Base-by-base conservation (phyloP, 148 eudicot species). In the Salicornia ramosissima region DNA sequence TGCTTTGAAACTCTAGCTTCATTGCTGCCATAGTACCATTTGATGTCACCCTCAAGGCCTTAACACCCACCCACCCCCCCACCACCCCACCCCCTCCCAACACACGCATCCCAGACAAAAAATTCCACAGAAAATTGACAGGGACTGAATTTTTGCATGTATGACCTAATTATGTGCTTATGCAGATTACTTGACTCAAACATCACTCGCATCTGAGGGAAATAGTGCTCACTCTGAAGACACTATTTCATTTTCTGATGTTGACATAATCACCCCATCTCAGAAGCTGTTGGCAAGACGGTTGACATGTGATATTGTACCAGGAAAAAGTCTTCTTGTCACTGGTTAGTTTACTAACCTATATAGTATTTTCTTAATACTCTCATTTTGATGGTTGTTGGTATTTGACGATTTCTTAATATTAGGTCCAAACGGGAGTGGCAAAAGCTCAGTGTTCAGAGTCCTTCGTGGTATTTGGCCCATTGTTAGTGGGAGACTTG, bases 401-500 rank as follows among this genome's bases (percentile, higher is more conserved):
- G 56, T 57, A 43, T 60, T 25, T 54, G 67, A 77, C 59, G 64
- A 25, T 18, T 70, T 33, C 10, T 22, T 36, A 18, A 67, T 83
- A 31, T 51, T 79, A 93, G 98, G 98, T 81, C 98, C 96, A 64
- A 93, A 93, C 66, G 98, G 98, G 59, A 93, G 98, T 86, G 98
- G 98, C 45, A 92, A 93, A 81, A 93, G 98, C 80, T 93, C 98
- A 9, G 73, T 93, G 59, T 93, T 93, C 81, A 84, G 98, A 82
- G 96, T 84, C 77, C 96, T 93, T 70, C 83, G 98, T 65, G 96
- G 88, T 73, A 87, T 93, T 66, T 93, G 98, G 96, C 98, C 96
- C 30, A 82, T 83, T 59, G 92, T 80, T 45, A 84, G 80, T 71
- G 98, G 98, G 75, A 88, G 79, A 74, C 85, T 88, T 13, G 42